A percentile compares a stretch with the other conserved stretches of the same genome.
phyloP scores from a whole-genome alignment of 805 yeast genomes.

The Millerozyma miso region DNA sequence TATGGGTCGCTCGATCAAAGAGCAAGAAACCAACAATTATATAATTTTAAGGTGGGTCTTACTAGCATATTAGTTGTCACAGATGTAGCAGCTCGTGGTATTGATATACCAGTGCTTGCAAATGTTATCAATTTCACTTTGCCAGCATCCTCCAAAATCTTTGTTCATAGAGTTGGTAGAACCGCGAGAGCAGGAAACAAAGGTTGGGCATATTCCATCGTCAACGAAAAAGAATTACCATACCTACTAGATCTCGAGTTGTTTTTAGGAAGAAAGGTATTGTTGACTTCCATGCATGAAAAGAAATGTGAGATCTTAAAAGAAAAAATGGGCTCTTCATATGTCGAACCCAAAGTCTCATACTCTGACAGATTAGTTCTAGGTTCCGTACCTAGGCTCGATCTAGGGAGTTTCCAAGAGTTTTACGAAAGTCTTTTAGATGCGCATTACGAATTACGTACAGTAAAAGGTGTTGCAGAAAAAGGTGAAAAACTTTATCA shows the following conservation, averaged over 20 bases:
- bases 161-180: constrained; percentile 97
- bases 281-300: constrained; percentile 66
- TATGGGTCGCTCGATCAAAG: constrained; percentile 94
- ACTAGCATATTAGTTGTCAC: constrained; percentile 91
- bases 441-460: constrained; percentile 63
- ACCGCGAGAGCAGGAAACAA: constrained; percentile 98
- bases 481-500: constrained; percentile 88
- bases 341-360: constrained; percentile 54
- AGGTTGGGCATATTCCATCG: constrained; percentile 96
- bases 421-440: constrained; percentile 56
- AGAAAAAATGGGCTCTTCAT: constrained; percentile 39
- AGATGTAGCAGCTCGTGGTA: constrained; percentile 98
- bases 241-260: constrained; percentile 86
- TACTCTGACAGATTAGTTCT: constrained; percentile 75
- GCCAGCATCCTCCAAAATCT: constrained; percentile 89
- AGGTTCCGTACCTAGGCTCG: constrained; percentile 75
- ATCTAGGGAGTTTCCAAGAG: constrained; percentile 70
- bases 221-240: constrained; percentile 81
- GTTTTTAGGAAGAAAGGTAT: constrained; percentile 78
- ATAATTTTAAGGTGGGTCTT: constrained; percentile 79
- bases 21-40: constrained; percentile 86
- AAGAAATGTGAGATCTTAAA: constrained; percentile 52
- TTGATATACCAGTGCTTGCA: constrained; percentile 94
- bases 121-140: constrained; percentile 89
- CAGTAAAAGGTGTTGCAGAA: constrained; percentile 63